Conservation (phyloP, 176 grass and related monocot species). For the Phoenix dactylifera region DNA sequence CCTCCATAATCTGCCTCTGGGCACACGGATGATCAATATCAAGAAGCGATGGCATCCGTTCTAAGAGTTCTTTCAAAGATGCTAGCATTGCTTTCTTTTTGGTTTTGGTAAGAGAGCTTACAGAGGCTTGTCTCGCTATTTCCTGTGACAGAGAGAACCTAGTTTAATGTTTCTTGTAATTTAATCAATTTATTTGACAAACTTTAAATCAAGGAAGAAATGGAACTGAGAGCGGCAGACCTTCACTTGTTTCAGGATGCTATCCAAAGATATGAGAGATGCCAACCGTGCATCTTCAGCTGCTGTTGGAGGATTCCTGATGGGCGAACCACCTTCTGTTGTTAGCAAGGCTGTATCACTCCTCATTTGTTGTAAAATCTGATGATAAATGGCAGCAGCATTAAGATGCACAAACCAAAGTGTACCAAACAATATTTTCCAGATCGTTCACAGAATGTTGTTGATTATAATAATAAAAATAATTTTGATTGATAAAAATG, state of each 20-base stretch:
- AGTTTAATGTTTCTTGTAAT: neutral
- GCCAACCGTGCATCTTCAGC: conserved; percentile 93
- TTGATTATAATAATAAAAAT: no score
- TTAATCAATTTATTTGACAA: neutral
- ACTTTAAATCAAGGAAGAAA: neutral
- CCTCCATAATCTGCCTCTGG: conserved; percentile 73
- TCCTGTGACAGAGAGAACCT: conserved; percentile 33
- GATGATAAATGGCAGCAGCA: conserved; percentile 19
- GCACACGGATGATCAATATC: conserved; percentile 97
- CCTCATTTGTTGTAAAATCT: conserved; percentile 99
- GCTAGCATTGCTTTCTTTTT: conserved; percentile 78
- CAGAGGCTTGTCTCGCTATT: conserved; percentile 70
- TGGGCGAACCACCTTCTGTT: conserved; percentile 97
- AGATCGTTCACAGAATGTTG: no score
- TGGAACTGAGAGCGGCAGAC: conserved; percentile 18
- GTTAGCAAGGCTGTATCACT: conserved; percentile 73
- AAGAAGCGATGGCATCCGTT: conserved; percentile 85
- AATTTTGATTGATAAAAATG: no score
- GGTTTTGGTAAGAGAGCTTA: conserved; percentile 60
- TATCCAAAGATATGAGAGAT: conserved; percentile 98
- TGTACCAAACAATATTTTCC: no score
- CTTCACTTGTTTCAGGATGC: conserved; percentile 85
- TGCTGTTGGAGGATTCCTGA: conserved; percentile 90
- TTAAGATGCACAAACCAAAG: conserved; percentile 7
- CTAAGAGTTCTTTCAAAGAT: conserved; percentile 64